Conservation (phyloP, 2,329 filamentous ascomycete genomes). For the Periconia sp. region DNA sequence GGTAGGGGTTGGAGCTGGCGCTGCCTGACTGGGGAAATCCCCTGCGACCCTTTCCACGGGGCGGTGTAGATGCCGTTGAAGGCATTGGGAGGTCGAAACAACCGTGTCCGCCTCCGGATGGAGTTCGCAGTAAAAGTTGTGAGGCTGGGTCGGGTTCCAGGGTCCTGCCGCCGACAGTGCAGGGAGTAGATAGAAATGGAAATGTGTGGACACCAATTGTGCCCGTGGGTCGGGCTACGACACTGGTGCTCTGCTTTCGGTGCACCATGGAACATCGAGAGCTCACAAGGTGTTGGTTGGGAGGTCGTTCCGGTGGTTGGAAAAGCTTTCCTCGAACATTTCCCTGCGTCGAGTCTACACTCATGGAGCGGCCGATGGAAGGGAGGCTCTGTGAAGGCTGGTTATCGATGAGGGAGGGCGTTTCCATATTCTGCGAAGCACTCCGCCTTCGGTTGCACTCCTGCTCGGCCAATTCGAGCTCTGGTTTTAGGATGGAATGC, state of each 20-base stretch:
- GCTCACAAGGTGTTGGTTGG: constrained; percentile 55
- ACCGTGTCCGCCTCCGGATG: constrained; percentile 42
- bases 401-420: constrained; percentile 41
- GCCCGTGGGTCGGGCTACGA: constrained; percentile 46
- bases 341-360: constrained; percentile 34
- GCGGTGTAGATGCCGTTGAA: constrained; percentile 37
- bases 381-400: constrained; percentile 37
- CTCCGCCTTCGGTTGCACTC: constrained; percentile 42
- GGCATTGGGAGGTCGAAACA: constrained; percentile 34
- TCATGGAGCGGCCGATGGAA: constrained; percentile 39
- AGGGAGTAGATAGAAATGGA: constrained; percentile 45
- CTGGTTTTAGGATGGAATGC: constrained; percentile 51
- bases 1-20: constrained; percentile 50
- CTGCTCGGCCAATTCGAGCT: constrained; percentile 36
- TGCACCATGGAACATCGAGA: constrained; percentile 57
- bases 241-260: constrained; percentile 54
- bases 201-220: constrained; percentile 53
- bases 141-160: constrained; percentile 48
- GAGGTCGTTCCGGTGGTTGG: constrained; percentile 26
- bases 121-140: constrained; percentile 52
- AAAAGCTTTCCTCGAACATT: constrained; percentile 27
- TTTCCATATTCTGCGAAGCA: constrained; percentile 49
- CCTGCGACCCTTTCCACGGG: constrained; percentile 28
- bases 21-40: constrained; percentile 47
- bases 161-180: constrained; percentile 41